phyloP scores from a whole-genome alignment of 352 stramenopile species.

The Phytopythium cucurbitacearum region DNA sequence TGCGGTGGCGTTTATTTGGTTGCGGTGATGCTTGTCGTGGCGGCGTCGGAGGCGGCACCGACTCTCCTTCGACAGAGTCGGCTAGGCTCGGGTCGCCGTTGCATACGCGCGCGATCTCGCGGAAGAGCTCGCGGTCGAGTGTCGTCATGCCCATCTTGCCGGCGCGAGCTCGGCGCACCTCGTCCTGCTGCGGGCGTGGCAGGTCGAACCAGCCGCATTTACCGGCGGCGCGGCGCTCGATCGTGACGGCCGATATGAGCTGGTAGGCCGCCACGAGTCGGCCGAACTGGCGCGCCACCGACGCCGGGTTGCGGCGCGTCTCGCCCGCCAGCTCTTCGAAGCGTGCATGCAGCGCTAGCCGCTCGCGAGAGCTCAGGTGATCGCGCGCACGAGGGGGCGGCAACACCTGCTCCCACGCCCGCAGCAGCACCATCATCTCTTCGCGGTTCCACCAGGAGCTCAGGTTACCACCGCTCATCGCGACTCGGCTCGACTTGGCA shows the following conservation, averaged over 20 bases:
- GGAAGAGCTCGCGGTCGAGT: constrained; percentile 20
- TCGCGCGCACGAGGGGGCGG: constrained; percentile 20
- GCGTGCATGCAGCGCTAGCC: constrained; percentile 16
- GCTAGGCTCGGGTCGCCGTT: not conserved
- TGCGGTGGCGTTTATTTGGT: not conserved
- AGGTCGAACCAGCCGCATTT: constrained; percentile 27
- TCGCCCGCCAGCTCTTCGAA: constrained; percentile 16
- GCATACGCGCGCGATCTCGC: constrained; percentile 19
- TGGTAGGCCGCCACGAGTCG: constrained; percentile 25
- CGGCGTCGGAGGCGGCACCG: not conserved
- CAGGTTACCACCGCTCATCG: constrained; percentile 1
- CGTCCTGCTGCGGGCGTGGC: constrained; percentile 17
- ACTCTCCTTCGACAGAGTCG: not conserved
- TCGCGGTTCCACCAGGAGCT: constrained; percentile 21
- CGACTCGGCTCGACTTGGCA: not conserved
- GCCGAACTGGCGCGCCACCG: constrained; percentile 22
- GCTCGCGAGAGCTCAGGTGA: constrained; percentile 16
- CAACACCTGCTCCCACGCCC: constrained; percentile 27
- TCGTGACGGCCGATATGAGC: constrained; percentile 26
- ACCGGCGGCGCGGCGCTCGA: constrained; percentile 1
- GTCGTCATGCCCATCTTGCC: constrained; percentile 18
- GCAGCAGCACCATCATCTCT: constrained; percentile 23
- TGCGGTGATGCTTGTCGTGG: not conserved
- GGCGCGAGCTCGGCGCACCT: constrained; percentile 19
- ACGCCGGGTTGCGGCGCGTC: constrained; percentile 15